These are phyloP conservation scores for Eimeria sp. DNA, from an alignment of 169 alveolate species.

Conservation along the genomic window DNA sequence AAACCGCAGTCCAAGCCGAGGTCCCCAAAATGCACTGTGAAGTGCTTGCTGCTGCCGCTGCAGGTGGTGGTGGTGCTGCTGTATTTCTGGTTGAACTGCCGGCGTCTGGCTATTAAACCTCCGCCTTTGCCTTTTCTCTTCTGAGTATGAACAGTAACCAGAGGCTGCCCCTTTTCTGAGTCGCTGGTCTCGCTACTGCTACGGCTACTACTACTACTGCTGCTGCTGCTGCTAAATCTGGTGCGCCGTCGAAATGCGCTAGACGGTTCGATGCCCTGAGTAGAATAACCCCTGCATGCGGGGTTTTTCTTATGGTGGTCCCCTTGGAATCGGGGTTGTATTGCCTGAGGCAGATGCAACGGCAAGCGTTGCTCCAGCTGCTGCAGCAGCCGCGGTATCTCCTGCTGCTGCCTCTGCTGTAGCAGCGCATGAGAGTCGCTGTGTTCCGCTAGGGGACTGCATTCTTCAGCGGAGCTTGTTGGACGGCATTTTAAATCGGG, in stretches of 20 bases:
- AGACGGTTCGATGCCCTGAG: neutral
- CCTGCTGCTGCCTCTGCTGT: no score
- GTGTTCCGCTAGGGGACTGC: neutral
- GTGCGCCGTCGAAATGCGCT: neutral
- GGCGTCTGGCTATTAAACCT: neutral
- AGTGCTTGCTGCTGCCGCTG: slow-evolving; percentile 35
- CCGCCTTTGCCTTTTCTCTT: neutral
- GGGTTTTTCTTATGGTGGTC: neutral
- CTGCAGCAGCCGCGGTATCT: neutral
- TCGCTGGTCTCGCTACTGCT: slow-evolving; percentile 32
- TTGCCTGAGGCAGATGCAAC: neutral
- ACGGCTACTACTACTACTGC: slow-evolving; percentile 51
- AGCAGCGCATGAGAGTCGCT: neutral
- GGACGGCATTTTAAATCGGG: neutral
- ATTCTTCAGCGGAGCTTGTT: neutral
- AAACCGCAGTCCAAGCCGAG: neutral
- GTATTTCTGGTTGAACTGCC: neutral
- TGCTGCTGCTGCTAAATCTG: slow-evolving; percentile 29
- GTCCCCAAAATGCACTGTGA: neutral
- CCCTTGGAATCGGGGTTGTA: neutral
- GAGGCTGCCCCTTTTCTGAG: neutral
- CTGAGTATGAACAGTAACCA: neutral
- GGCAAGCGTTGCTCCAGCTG: neutral
- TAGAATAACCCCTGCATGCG: neutral
- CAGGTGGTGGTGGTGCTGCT: slow-evolving; percentile 48